These are phyloP conservation scores for Gossypium arboreum DNA, from an alignment of 345 rosid genomes.

Conservation along the genomic window DNA sequence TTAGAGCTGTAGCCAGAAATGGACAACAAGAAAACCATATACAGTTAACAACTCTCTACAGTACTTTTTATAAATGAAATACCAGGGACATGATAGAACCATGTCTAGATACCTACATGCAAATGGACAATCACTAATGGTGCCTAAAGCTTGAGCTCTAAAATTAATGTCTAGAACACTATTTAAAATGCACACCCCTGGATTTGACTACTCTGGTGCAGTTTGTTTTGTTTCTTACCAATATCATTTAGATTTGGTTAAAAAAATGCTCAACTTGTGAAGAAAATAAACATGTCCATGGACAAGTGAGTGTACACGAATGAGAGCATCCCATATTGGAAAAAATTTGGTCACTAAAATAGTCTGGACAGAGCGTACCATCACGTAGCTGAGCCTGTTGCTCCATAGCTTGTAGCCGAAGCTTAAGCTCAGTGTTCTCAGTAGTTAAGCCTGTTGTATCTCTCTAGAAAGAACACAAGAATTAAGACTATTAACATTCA, in stretches of 20 bases:
- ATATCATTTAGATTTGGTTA: background rate
- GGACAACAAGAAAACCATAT: constrained; percentile 7
- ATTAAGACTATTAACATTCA: constrained; percentile 14
- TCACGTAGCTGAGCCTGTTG: constrained; percentile 85
- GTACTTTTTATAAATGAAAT: background rate
- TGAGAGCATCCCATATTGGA: background rate
- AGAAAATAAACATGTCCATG: constrained; percentile 3
- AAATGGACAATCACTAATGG: constrained; percentile 7
- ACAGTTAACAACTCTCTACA: background rate
- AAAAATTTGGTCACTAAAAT: background rate
- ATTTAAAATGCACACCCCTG: background rate
- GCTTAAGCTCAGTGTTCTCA: constrained; percentile 93
- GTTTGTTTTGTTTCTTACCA: background rate
- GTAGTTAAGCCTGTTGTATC: constrained; percentile 70
- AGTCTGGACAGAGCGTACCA: constrained; percentile 36
- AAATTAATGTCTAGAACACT: constrained; percentile 1
- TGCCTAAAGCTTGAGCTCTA: background rate
- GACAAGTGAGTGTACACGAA: background rate
- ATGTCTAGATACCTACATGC: background rate
- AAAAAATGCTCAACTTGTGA: background rate
- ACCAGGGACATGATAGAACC: background rate
- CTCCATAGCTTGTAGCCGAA: constrained; percentile 87
- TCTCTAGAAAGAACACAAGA: constrained; percentile 50
- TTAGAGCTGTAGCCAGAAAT: constrained; percentile 47
- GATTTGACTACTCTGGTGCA: background rate